Percentiles rank a stretch among this genome's conserved stretches.
Conservation (phyloP, 306 rosid species). For the Lablab purpureus region DNA sequence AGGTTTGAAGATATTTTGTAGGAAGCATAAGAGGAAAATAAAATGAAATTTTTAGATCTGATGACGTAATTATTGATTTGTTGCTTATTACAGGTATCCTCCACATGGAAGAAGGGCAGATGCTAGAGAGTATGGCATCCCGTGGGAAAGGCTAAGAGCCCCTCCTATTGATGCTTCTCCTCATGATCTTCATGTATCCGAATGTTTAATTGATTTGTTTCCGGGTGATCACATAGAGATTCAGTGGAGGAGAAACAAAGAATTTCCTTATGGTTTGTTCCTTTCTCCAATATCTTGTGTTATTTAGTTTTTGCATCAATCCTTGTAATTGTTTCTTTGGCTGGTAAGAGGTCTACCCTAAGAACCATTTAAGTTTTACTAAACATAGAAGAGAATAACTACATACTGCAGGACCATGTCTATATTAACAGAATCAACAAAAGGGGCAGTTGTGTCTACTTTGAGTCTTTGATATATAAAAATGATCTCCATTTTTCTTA, state of each 20-base stretch:
- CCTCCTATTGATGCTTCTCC: slow-evolving; percentile 67
- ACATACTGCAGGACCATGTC: slow-evolving; percentile 26
- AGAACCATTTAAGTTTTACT: neutral
- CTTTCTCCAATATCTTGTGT: slow-evolving; percentile 13
- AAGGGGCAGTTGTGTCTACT: slow-evolving; percentile 27
- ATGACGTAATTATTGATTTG: slow-evolving; percentile 24
- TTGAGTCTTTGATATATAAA: neutral
- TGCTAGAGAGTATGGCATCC: slow-evolving; percentile 64
- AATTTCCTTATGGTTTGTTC: slow-evolving; percentile 85
- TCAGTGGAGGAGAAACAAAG: slow-evolving; percentile 87
- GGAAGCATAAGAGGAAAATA: slow-evolving; percentile 8
- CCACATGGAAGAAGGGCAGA: slow-evolving; percentile 83
- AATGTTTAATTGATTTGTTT: slow-evolving; percentile 63
- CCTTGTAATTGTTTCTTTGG: slow-evolving; percentile 14
- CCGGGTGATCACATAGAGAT: slow-evolving; percentile 87
- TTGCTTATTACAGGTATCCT: slow-evolving; percentile 62
- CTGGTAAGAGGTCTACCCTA: neutral
- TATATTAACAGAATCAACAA: neutral
- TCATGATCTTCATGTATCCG: slow-evolving; percentile 77
- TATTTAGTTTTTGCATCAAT: neutral
- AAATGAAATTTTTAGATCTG: slow-evolving; percentile 41
- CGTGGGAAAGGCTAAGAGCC: slow-evolving; percentile 85
- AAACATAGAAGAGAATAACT: slow-evolving; percentile 4
- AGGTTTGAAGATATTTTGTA: neutral
- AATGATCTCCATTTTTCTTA: slow-evolving; percentile 3